Conservation (phyloP, 148 eudicot genomes). For the Selenicereus undatus region DNA sequence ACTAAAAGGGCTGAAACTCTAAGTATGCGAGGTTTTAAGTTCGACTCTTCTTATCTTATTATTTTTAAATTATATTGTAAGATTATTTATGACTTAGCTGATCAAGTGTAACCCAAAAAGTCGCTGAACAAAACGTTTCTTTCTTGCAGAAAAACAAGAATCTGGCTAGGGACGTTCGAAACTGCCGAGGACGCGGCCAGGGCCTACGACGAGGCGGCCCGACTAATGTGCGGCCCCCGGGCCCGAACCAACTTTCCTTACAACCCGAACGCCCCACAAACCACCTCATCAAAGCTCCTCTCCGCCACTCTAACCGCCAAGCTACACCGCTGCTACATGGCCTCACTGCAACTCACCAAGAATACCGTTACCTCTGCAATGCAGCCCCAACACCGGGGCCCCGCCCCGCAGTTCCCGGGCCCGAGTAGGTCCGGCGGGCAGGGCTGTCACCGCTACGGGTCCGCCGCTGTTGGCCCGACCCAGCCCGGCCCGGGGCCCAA, state of each 20-base stretch:
- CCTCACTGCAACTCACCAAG: conserved; percentile 61
- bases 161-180: conserved; percentile 81
- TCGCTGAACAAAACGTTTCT: not conserved
- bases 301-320: conserved; percentile 76
- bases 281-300: conserved; percentile 57
- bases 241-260: conserved; percentile 80
- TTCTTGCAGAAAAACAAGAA: conserved; percentile 62
- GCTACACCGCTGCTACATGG: conserved; percentile 74
- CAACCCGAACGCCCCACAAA: conserved; percentile 51
- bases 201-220: conserved; percentile 83
- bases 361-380: conserved; percentile 19
- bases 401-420: conserved; percentile 6
- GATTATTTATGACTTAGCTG: too few relatives aligned
- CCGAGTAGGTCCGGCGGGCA: not conserved
- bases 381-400: conserved; percentile 21
- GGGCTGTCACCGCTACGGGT: conserved; percentile 16
- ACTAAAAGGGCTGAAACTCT: too few relatives aligned
- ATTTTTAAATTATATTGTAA: too few relatives aligned
- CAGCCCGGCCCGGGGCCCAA: conserved; percentile 15
- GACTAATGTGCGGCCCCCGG: conserved; percentile 75
- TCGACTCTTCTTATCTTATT: too few relatives aligned
- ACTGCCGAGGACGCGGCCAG: conserved; percentile 84
- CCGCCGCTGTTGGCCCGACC: not conserved
- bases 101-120: too few relatives aligned
- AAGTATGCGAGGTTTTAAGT: too few relatives aligned